Evolutionary conservation across 768 basidiomycete species (phyloP).

Genomic region (Porpolomopsis calyptriformis): DNA sequence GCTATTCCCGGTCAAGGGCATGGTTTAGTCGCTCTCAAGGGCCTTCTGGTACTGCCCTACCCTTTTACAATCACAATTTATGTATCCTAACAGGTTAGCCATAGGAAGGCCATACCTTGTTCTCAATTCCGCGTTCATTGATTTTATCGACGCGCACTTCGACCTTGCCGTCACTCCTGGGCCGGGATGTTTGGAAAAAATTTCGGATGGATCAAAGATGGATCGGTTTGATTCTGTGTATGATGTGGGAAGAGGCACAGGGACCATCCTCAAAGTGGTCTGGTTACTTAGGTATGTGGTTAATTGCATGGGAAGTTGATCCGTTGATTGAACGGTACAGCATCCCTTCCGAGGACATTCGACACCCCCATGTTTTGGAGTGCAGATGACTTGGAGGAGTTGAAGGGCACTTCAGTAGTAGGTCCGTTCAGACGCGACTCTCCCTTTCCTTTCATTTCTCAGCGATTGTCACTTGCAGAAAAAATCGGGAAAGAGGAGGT

Average conservation of each 20-base stretch:
- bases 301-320: too few relatives aligned
- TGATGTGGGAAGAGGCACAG: slow-evolving; percentile 88
- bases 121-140: slow-evolving; percentile 68
- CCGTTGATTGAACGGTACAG: slow-evolving; percentile 28
- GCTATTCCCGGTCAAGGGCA: slow-evolving; percentile 45
- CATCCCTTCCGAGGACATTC: slow-evolving; percentile 59
- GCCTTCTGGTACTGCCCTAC: slow-evolving; percentile 47
- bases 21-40: slow-evolving; percentile 61
- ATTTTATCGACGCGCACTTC: slow-evolving; percentile 77
- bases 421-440: slow-evolving; percentile 36
- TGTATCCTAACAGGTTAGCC: too few relatives aligned
- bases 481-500: slow-evolving; percentile 83
- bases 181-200: slow-evolving; percentile 51
- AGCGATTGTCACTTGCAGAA: slow-evolving; percentile 33
- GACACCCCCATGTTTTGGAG: slow-evolving; percentile 95
- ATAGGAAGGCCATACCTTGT: slow-evolving; percentile 67
- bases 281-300: slow-evolving; percentile 54
- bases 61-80: neutral
- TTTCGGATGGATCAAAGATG: slow-evolving; percentile 55
- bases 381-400: slow-evolving; percentile 56
- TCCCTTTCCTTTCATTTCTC: neutral
- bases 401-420: slow-evolving; percentile 80
- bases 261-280: slow-evolving; percentile 56
- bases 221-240: slow-evolving; percentile 79
- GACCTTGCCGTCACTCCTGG: slow-evolving; percentile 47